Percentiles rank a stretch among this genome's conserved stretches.
phyloP scores from a whole-genome alignment of 176 grass and related monocot species.

The Rhynchospora tenuis region DNA sequence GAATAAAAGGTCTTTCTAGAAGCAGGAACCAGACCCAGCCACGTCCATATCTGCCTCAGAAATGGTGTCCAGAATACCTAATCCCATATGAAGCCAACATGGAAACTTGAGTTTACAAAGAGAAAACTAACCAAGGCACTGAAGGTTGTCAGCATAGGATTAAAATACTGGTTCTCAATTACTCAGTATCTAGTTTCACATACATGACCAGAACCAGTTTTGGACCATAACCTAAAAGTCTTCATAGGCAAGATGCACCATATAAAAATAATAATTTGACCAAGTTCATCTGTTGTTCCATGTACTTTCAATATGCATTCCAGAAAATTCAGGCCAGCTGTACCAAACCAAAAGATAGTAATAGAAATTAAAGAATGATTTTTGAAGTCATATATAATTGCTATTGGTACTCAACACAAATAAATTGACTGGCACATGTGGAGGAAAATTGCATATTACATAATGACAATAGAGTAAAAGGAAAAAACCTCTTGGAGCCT shows the following conservation, averaged over 20 bases:
- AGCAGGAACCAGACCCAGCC: constrained; percentile 68
- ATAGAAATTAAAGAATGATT: background rate
- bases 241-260: background rate
- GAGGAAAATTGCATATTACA: background rate
- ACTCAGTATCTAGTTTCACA: too few relatives aligned
- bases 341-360: background rate
- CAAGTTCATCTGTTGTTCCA: background rate
- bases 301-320: background rate
- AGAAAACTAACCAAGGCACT: background rate
- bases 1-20: constrained; percentile 77
- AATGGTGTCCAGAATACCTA: constrained; percentile 97
- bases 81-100: background rate
- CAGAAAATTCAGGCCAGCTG: background rate
- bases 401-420: background rate
- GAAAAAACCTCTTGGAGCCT: background rate
- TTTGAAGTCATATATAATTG: background rate
- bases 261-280: background rate
- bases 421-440: background rate
- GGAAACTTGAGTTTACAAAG: background rate
- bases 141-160: background rate
- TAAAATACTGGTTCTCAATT: background rate
- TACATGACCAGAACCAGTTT: too few relatives aligned
- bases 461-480: background rate
- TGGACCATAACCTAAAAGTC: too few relatives aligned
- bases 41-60: constrained; percentile 92